phyloP scores from a whole-genome alignment of 2,329 filamentous ascomycete species.

The Exophiala dermatitidis region DNA sequence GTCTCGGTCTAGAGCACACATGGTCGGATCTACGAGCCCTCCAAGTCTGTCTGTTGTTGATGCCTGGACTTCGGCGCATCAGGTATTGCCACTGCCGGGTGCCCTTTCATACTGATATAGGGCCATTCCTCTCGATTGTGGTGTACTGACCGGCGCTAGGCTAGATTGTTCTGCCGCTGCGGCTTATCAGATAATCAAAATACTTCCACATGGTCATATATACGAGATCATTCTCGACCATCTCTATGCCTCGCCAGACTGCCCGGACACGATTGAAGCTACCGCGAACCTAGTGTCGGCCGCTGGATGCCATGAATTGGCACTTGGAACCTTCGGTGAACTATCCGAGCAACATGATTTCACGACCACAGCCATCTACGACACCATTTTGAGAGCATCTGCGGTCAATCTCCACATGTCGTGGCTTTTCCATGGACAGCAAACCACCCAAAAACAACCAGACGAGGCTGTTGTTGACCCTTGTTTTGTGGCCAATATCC shows the following conservation, averaged over 20 bases:
- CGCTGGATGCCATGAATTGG: conserved; percentile 11
- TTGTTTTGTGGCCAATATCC: neutral
- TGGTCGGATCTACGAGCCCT: conserved; percentile 7
- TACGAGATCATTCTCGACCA: conserved; percentile 19
- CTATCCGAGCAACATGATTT: neutral
- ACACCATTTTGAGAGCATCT: conserved; percentile 10
- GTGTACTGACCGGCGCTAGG: neutral
- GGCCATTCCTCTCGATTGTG: neutral
- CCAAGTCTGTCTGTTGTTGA: conserved; percentile 9
- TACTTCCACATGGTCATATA: conserved; percentile 8
- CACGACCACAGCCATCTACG: conserved; percentile 2
- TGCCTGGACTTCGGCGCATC: conserved; percentile 18
- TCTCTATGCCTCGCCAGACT: conserved; percentile 10
- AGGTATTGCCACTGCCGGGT: conserved; percentile 3
- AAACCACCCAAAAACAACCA: neutral
- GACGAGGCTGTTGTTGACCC: neutral
- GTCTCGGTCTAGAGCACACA: neutral
- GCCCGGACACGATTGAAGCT: conserved; percentile 6
- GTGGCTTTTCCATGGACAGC: conserved; percentile 8
- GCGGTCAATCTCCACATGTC: conserved; percentile 15
- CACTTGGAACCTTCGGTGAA: conserved; percentile 10
- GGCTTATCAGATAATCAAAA: conserved; percentile 11
- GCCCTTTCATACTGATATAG: neutral
- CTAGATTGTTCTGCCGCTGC: conserved; percentile 14
- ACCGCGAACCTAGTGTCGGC: conserved; percentile 7